These are phyloP conservation scores for Acanthochlamys bracteata DNA, from an alignment of 106 monocot species.

Conservation along the genomic window DNA sequence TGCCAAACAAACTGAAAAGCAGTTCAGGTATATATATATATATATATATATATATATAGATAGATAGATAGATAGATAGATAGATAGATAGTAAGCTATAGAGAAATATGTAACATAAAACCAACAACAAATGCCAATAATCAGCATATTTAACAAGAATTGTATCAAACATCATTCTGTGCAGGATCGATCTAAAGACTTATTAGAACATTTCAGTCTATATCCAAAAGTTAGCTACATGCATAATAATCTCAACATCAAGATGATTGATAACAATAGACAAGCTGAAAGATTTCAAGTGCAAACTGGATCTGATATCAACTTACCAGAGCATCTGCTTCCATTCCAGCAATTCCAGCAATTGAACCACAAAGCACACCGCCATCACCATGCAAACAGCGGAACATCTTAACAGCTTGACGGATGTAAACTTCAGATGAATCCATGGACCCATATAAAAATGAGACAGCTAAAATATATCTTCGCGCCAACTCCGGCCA, in stretches of 20 bases:
- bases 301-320: not conserved
- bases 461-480: conserved; percentile 68
- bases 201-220: too few relatives aligned
- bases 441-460: conserved; percentile 48
- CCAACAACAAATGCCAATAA: too few relatives aligned
- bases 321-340: conserved; percentile 95
- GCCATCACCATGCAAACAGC: conserved; percentile 91
- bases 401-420: conserved; percentile 75
- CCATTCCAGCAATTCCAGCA: conserved; percentile 84
- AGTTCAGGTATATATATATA: too few relatives aligned
- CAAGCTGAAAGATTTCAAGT: not conserved
- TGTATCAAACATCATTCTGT: too few relatives aligned
- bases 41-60: too few relatives aligned
- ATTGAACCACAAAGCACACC: conserved; percentile 88
- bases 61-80: too few relatives aligned
- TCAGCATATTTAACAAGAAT: too few relatives aligned
- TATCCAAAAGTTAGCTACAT: too few relatives aligned
- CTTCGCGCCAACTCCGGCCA: conserved; percentile 96
- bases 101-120: too few relatives aligned
- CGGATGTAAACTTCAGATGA: conserved; percentile 51
- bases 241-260: conserved; percentile 7
- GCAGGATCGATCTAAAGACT: too few relatives aligned
- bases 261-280: conserved; percentile 22
- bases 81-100: too few relatives aligned
- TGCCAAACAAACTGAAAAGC: too few relatives aligned